Percentiles rank a stretch among this genome's conserved stretches.
phyloP scores from a whole-genome alignment of 768 basidiomycete species.

The Panellus pusillus region DNA sequence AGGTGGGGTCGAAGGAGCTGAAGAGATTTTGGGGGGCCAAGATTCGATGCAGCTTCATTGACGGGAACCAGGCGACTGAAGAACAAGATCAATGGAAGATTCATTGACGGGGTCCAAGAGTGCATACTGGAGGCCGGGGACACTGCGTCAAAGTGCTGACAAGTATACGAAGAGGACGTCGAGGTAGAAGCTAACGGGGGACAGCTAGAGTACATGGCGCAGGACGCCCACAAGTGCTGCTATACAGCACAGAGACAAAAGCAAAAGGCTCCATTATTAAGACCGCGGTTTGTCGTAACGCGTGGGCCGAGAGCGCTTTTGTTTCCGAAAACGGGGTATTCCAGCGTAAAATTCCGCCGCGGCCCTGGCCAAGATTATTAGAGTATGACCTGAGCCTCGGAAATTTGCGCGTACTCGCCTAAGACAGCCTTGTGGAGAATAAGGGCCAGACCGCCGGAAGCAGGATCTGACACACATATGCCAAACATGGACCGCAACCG shows the following conservation, averaged over 20 bases:
- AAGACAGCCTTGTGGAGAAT: no score
- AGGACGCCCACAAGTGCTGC: not conserved
- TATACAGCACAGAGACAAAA: conserved; percentile 2
- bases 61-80: conserved; percentile 10
- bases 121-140: conserved; percentile 5
- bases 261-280: not conserved
- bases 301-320: conserved; percentile 16
- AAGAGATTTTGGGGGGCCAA: conserved; percentile 19
- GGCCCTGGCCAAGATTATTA: not conserved
- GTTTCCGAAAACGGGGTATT: conserved; percentile 8
- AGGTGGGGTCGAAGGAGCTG: not conserved
- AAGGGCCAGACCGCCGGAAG: no score
- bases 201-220: not conserved
- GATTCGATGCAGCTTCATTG: conserved; percentile 9
- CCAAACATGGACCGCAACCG: no score
- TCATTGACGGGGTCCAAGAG: not conserved
- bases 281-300: conserved; percentile 4
- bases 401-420: no score
- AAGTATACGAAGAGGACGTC: not conserved
- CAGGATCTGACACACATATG: no score
- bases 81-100: not conserved
- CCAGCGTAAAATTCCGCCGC: not conserved
- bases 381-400: no score
- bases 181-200: not conserved
- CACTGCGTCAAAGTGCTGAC: not conserved